A percentile compares a stretch with the other conserved stretches of the same genome.
Conservation (phyloP, 2,329 filamentous ascomycete genomes). For the Xylaria sp. region DNA sequence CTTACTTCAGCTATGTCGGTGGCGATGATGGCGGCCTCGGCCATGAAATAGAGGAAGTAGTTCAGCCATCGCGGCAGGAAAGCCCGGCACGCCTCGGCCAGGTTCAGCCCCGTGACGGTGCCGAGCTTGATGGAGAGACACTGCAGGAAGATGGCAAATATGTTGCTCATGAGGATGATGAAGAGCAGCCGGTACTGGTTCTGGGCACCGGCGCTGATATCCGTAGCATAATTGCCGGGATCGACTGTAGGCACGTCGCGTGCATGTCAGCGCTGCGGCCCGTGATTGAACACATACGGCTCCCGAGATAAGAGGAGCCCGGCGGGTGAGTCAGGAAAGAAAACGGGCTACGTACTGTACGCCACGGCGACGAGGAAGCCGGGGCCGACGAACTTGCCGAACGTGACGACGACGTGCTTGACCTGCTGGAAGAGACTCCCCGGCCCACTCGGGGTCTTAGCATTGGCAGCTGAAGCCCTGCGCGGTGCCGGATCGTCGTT, state of each 20-base stretch:
- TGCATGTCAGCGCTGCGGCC: neutral
- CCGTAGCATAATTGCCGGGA: conserved; percentile 71
- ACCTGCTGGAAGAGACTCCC: conserved; percentile 22
- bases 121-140: conserved; percentile 70
- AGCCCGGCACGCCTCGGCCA: conserved; percentile 67
- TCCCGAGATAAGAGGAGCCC: neutral
- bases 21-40: conserved; percentile 70
- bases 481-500: conserved; percentile 13
- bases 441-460: conserved; percentile 7
- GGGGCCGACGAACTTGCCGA: conserved; percentile 64
- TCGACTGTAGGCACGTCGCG: conserved; percentile 46
- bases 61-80: conserved; percentile 70
- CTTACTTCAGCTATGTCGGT: conserved; percentile 70
- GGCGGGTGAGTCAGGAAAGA: too few species aligned
- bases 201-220: conserved; percentile 67
- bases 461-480: neutral
- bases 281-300: neutral
- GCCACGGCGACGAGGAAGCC: conserved; percentile 67
- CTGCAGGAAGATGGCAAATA: conserved; percentile 73
- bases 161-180: conserved; percentile 68
- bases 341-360: conserved; percentile 49
- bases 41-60: conserved; percentile 61
- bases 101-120: conserved; percentile 68
- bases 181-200: conserved; percentile 69
- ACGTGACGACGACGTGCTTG: conserved; percentile 45